Percentiles rank a stretch among this genome's conserved stretches.
Evolutionary conservation across 768 basidiomycete species (phyloP).

Genomic region (Pholiota conissans): DNA sequence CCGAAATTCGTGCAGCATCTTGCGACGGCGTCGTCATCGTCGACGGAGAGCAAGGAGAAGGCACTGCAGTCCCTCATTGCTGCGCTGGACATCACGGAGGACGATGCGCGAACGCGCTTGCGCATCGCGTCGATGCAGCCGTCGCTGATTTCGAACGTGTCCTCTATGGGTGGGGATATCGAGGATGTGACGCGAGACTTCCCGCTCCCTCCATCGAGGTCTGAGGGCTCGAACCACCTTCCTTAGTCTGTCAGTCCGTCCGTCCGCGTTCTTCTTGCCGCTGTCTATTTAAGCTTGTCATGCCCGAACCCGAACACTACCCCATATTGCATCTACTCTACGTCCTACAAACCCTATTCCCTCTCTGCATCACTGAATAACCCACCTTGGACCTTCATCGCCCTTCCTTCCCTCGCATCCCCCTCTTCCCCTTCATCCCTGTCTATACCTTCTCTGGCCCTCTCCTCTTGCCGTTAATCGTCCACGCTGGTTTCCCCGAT

Average conservation of each 20-base stretch:
- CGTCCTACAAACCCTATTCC: too few relatives aligned
- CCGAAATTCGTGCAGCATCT: conserved; percentile 34
- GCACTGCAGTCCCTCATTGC: conserved; percentile 68
- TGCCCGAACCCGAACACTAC: background rate
- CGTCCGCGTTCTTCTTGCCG: background rate
- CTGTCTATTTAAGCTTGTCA: background rate
- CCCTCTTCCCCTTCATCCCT: background rate
- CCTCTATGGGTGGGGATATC: conserved; percentile 32
- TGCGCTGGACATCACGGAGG: conserved; percentile 54
- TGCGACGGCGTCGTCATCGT: conserved; percentile 32
- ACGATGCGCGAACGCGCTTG: conserved; percentile 48
- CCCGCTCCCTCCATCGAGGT: conserved; percentile 36
- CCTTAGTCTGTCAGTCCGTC: conserved; percentile 1
- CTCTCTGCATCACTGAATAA: too few relatives aligned
- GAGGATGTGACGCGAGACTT: conserved; percentile 40
- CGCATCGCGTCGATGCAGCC: conserved; percentile 63
- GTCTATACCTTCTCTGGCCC: background rate
- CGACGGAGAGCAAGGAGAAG: conserved; percentile 46
- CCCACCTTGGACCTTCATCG: background rate
- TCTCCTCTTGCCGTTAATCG: background rate
- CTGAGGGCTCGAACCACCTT: conserved; percentile 1
- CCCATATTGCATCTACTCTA: background rate
- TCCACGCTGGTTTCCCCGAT: background rate
- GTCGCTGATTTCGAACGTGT: conserved; percentile 35
- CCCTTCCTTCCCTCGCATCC: background rate